Conservation (phyloP, 169 alveolate species). For the Plasmodium cynomolgi region DNA sequence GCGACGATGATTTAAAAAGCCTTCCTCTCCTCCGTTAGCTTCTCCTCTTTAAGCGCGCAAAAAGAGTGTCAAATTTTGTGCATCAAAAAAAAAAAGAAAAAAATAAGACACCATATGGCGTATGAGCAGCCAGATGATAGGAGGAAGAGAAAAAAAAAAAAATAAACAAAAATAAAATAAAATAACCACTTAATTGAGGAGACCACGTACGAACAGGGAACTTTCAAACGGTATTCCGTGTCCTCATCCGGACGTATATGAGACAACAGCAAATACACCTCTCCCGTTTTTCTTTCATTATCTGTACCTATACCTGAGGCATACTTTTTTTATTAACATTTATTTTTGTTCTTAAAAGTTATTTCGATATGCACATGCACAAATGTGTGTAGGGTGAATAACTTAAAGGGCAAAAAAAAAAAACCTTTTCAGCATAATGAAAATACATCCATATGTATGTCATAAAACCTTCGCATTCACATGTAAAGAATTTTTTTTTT, state of each 20-base stretch:
- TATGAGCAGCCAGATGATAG: background rate
- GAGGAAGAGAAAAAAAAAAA: background rate
- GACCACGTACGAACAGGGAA: background rate
- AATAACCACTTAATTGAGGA: background rate
- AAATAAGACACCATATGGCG: background rate
- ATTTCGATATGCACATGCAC: conserved; percentile 21
- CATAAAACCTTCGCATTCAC: background rate
- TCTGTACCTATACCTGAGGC: background rate
- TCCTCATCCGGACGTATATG: background rate
- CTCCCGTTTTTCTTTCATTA: background rate
- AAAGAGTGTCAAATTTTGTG: background rate
- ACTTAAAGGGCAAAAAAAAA: background rate
- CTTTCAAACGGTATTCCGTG: background rate
- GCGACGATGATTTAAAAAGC: background rate
- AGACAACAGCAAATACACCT: background rate
- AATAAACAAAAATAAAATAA: too few relatives aligned
- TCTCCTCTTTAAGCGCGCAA: background rate
- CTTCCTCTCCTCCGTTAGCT: background rate
- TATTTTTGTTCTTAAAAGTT: background rate
- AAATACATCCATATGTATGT: background rate
- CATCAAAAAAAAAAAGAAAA: background rate
- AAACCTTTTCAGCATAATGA: background rate
- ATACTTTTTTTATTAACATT: background rate
- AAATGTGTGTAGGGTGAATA: conserved; percentile 2
- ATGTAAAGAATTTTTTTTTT: background rate